These are phyloP conservation scores for Peronospora farinosa DNA, from an alignment of 352 stramenopile genomes.

Conservation along the genomic window DNA sequence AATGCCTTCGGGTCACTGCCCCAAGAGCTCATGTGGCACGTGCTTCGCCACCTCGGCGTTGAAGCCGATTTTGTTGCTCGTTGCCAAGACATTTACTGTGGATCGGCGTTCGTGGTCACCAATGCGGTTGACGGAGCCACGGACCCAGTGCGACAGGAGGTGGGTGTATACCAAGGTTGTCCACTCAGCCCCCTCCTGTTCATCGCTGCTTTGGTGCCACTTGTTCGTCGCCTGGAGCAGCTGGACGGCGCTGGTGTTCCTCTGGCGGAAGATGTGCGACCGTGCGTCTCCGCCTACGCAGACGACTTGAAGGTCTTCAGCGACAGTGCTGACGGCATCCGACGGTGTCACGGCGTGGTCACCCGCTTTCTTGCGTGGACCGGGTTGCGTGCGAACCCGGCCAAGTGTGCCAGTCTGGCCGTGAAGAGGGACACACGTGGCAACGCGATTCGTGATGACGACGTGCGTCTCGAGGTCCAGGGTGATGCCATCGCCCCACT, in stretches of 20 bases:
- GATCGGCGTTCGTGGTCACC: constrained; percentile 6
- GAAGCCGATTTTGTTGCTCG: neutral
- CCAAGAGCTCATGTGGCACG: constrained; percentile 12
- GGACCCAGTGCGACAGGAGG: constrained; percentile 12
- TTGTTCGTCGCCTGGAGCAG: constrained; percentile 5
- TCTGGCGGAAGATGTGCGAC: neutral
- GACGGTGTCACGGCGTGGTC: constrained; percentile 5
- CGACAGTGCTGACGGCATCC: constrained; percentile 3
- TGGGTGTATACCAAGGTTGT: constrained; percentile 23
- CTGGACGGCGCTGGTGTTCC: constrained; percentile 3
- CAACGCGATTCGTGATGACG: constrained; percentile 13
- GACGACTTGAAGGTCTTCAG: constrained; percentile 9
- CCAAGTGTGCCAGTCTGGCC: constrained; percentile 10
- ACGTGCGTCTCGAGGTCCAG: neutral
- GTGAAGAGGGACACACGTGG: constrained; percentile 5
- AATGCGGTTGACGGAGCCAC: constrained; percentile 20
- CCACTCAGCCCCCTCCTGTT: constrained; percentile 24
- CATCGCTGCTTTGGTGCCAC: constrained; percentile 11
- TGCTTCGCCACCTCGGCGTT: constrained; percentile 14
- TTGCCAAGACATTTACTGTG: constrained; percentile 7
- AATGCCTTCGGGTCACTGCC: constrained; percentile 21
- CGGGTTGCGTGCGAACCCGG: constrained; percentile 1
- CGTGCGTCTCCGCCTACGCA: constrained; percentile 1
- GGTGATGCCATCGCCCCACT: neutral
- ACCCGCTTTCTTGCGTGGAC: constrained; percentile 4